Evolutionary conservation across 768 basidiomycete species (phyloP).

Genomic region (Mycena sanguinolenta): DNA sequence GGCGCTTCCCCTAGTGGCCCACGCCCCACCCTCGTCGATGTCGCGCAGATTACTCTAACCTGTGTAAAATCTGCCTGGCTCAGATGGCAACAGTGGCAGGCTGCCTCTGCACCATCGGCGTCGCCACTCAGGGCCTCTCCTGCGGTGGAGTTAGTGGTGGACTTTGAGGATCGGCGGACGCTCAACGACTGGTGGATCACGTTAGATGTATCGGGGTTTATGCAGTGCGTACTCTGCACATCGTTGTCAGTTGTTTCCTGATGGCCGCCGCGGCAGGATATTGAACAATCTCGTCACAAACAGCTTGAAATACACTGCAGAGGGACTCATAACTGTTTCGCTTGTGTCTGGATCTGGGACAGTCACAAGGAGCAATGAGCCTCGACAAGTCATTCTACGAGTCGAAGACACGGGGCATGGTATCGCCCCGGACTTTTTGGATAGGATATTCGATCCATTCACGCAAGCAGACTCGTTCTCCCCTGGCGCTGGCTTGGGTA

Average conservation of each 20-base stretch:
- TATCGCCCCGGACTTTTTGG: slow-evolving; percentile 23
- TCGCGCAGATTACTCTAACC: slow-evolving; percentile 7
- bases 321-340: slow-evolving; percentile 21
- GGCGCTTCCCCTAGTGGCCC: not conserved
- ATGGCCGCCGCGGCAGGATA: not conserved
- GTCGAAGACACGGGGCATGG: slow-evolving; percentile 25
- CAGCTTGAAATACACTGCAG: slow-evolving; percentile 25
- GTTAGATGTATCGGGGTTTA: slow-evolving; percentile 24
- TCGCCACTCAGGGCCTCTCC: not conserved
- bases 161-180: slow-evolving; percentile 25
- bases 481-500: slow-evolving; percentile 30
- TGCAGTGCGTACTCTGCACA: not conserved
- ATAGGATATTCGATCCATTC: slow-evolving; percentile 26
- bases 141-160: slow-evolving; percentile 15
- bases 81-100: slow-evolving; percentile 14
- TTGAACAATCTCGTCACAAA: slow-evolving; percentile 27
- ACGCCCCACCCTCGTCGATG: slow-evolving; percentile 11
- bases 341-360: slow-evolving; percentile 8
- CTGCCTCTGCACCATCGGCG: not conserved
- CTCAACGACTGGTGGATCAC: slow-evolving; percentile 21
- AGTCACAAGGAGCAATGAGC: not conserved
- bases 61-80: slow-evolving; percentile 5
- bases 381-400: slow-evolving; percentile 10
- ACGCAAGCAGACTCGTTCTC: slow-evolving; percentile 30
- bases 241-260: not conserved